Conservation (phyloP, 2,329 filamentous ascomycete genomes). For the Botrytis deweyae region DNA sequence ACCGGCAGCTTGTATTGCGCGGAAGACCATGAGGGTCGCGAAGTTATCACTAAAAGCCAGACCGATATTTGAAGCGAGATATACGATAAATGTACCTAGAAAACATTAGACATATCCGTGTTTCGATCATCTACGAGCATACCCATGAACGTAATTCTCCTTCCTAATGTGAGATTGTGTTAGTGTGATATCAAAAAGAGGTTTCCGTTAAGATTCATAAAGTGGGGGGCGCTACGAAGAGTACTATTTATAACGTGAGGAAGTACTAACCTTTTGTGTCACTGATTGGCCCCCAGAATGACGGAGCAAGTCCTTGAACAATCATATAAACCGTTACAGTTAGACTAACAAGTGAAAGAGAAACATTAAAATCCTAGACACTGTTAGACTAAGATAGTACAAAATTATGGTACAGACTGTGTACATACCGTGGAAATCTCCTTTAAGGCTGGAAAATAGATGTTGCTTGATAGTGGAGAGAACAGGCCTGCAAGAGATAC, state of each 20-base stretch:
- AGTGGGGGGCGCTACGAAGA: not conserved
- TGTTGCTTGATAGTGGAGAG: conserved; percentile 29
- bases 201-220: not conserved
- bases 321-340: conserved; percentile 51
- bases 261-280: conserved; percentile 13
- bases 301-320: conserved; percentile 48
- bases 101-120: not conserved
- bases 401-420: not conserved
- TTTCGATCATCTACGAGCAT: conserved; percentile 21
- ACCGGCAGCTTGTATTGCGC: conserved; percentile 48
- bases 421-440: conserved; percentile 11
- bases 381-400: not conserved
- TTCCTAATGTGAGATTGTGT: not conserved
- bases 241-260: not conserved
- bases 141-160: conserved; percentile 15
- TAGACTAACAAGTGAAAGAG: conserved; percentile 39
- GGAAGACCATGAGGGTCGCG: conserved; percentile 45
- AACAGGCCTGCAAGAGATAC: conserved; percentile 27
- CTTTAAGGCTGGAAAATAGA: conserved; percentile 29
- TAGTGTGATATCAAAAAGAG: not conserved
- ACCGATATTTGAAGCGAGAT: conserved; percentile 48
- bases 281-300: conserved; percentile 49
- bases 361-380: conserved; percentile 15
- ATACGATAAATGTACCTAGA: conserved; percentile 46
- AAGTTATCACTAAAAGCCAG: conserved; percentile 48